phyloP scores from a whole-genome alignment of 768 basidiomycete genomes.

The Albatrellus ellisii region DNA sequence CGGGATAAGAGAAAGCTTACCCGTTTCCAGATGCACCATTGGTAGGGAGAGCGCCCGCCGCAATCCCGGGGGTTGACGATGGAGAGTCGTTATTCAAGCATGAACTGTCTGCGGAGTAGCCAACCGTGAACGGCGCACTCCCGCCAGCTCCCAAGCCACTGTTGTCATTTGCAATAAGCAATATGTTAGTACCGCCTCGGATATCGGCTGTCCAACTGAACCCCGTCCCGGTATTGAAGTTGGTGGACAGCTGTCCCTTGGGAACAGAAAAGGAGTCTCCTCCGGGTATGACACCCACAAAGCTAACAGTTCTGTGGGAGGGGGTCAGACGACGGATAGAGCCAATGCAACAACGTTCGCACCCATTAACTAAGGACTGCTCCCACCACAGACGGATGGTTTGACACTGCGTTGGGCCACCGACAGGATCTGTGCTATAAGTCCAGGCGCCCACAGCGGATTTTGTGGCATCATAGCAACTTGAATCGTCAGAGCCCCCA shows the following conservation, averaged over 20 bases:
- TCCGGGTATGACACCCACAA: slow-evolving; percentile 67
- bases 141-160: slow-evolving; percentile 60
- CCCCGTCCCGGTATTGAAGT: slow-evolving; percentile 38
- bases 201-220: slow-evolving; percentile 58
- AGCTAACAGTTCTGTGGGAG: slow-evolving; percentile 35
- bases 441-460: slow-evolving; percentile 39
- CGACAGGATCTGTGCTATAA: slow-evolving; percentile 47
- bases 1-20: slow-evolving; percentile 2
- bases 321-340: not conserved
- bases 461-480: slow-evolving; percentile 43
- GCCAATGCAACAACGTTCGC: slow-evolving; percentile 10
- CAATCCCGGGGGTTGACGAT: slow-evolving; percentile 63
- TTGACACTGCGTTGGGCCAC: slow-evolving; percentile 53
- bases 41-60: slow-evolving; percentile 63
- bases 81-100: slow-evolving; percentile 54
- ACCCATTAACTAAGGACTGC: slow-evolving; percentile 38
- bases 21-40: slow-evolving; percentile 18
- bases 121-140: slow-evolving; percentile 43
- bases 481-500: slow-evolving; percentile 31
- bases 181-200: slow-evolving; percentile 49
- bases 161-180: slow-evolving; percentile 54
- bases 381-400: slow-evolving; percentile 59
- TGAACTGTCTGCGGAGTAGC: slow-evolving; percentile 33
- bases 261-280: slow-evolving; percentile 64
- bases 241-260: slow-evolving; percentile 28